phyloP scores from a whole-genome alignment of 768 basidiomycete species.

The Crassisporium funariophilum region DNA sequence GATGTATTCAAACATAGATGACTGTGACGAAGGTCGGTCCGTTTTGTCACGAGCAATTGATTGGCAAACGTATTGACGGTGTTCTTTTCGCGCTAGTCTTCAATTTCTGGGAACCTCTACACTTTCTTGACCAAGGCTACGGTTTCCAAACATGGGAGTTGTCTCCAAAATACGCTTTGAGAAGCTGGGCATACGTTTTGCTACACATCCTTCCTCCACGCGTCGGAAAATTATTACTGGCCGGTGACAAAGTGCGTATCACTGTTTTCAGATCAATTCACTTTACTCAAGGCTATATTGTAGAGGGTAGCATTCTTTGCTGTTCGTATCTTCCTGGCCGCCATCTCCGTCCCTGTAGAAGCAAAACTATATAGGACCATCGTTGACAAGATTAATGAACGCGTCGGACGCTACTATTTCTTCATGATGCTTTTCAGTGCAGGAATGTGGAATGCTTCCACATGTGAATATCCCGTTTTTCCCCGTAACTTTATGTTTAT shows the following conservation, averaged over 20 bases:
- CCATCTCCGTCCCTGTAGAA: constrained; percentile 77
- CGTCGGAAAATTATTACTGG: constrained; percentile 50
- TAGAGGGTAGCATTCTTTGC: constrained; percentile 90
- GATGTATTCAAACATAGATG: constrained; percentile 94
- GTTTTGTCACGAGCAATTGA: not conserved
- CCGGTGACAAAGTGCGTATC: constrained; percentile 61
- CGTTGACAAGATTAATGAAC: constrained; percentile 79
- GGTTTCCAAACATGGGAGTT: constrained; percentile 99
- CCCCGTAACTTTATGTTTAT: constrained; percentile 3
- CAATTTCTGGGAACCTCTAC: constrained; percentile 99
- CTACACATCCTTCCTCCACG: constrained; percentile 74
- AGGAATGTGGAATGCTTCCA: constrained; percentile 93
- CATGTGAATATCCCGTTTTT: constrained; percentile 50
- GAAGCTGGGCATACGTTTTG: constrained; percentile 93
- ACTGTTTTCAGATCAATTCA: not conserved
- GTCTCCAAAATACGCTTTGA: constrained; percentile 85
- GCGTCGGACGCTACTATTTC: constrained; percentile 91
- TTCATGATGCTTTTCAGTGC: constrained; percentile 84
- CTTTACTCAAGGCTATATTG: constrained; percentile 5
- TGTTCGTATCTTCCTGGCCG: constrained; percentile 76
- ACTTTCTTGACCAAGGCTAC: constrained; percentile 81
- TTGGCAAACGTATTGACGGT: not conserved
- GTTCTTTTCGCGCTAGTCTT: constrained; percentile 59
- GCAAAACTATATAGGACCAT: constrained; percentile 81
- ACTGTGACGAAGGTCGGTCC: constrained; percentile 90